Base-by-base conservation (phyloP, 805 yeast species). In the Lachancea sp. region DNA sequence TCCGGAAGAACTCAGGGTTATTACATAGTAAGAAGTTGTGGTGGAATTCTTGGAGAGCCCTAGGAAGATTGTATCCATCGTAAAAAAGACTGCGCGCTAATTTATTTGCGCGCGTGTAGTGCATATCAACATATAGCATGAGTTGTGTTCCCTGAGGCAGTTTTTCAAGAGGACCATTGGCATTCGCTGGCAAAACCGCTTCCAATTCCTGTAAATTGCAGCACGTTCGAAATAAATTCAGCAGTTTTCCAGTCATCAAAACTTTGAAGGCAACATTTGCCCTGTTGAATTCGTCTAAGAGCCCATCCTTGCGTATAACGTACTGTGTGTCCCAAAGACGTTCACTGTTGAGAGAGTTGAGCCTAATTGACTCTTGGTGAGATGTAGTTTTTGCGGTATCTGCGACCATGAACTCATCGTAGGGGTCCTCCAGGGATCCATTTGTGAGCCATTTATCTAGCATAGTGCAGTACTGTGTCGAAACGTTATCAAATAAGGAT, bases 221-320 rank as follows among this genome's bases (percentile, higher is more conserved):
- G 46, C 55, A 68, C 57, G 43, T 62, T 61, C 43, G 64, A 29
- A 28, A 68, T 2, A 90, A 80, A 52, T 86, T 84, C 41, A 88
- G 64, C 50, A 80, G 80, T 60, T 87, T 89, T 1, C 99, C 99
- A 0, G 96, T 85, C 37, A 78, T 67, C 18, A 90, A 64, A 0
- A 90, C 71, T 58, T 82, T 81, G 36, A 71, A 70, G 48, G 83
- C 83, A 5, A 78, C 56, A 2, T 69, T 73, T 19, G 65, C 67
- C 28, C 68, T 61, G 5, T 68, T 62, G 44, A 90, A 76, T 47
- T 80, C 87, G 40, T 72, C 70, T 4, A 90, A 77, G 26, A 88
- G 53, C 0, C 90, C 94, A 52, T 85, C 94, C 36, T 73, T 73
- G 36, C 89, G 70, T 13, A 88, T 69, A 5, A 83, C 72, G 57